A percentile compares a stretch with the other conserved stretches of the same genome.
phyloP scores from a whole-genome alignment of 176 grass and related monocot genomes.

The Tillandsia fasciculata region DNA sequence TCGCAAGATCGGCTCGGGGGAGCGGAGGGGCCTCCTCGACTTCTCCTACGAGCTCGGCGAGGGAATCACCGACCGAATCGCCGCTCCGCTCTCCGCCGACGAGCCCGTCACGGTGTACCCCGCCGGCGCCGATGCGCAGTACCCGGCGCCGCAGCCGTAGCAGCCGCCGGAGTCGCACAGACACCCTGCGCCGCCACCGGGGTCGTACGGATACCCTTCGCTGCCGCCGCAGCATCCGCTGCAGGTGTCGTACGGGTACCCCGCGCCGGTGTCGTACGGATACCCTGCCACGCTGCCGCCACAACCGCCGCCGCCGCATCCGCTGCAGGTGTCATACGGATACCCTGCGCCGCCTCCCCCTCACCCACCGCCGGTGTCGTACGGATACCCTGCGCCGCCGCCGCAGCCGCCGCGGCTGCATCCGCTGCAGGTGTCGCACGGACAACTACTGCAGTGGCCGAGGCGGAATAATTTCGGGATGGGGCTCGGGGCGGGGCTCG shows the following conservation, averaged over 20 bases:
- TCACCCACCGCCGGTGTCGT: no score
- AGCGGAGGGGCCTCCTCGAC: slow-evolving; percentile 43
- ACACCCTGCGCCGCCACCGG: slow-evolving; percentile 12
- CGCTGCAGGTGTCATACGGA: no score
- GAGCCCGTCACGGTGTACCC: slow-evolving; percentile 19
- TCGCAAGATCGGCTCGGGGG: slow-evolving; percentile 31
- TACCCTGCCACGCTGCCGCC: background rate
- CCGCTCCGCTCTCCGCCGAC: background rate
- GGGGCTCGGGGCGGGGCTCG: slow-evolving; percentile 40
- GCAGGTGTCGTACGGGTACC: slow-evolving; percentile 3
- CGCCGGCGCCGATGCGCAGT: background rate
- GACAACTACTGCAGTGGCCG: background rate
- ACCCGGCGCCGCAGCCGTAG: slow-evolving; percentile 9
- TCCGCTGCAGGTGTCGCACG: no score
- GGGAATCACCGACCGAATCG: slow-evolving; percentile 13
- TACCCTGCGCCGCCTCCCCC: no score
- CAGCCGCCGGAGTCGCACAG: slow-evolving; percentile 9
- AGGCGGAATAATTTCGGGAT: slow-evolving; percentile 17
- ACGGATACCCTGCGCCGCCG: no score
- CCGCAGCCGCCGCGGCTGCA: no score
- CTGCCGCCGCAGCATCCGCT: background rate
- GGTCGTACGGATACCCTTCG: slow-evolving; percentile 20
- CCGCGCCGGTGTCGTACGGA: background rate
- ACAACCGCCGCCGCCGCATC: no score
- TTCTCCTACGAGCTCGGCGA: slow-evolving; percentile 48